These are phyloP conservation scores for Pelomyxa schiedti DNA, from an alignment of 78 protist genomes.

Conservation along the genomic window DNA sequence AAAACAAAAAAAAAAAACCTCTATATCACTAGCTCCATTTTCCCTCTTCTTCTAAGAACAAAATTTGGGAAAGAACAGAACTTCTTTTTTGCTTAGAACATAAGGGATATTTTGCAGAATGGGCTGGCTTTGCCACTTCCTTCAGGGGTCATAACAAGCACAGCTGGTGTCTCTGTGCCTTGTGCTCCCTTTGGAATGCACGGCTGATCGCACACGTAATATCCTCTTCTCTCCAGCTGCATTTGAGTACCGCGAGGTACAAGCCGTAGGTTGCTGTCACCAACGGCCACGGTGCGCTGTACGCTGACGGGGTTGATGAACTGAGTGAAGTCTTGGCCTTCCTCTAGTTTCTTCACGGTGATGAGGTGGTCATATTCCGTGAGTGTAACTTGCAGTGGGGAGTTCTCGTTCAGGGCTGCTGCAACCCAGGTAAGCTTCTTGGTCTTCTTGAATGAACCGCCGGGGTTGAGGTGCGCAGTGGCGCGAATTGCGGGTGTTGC, in stretches of 20 bases:
- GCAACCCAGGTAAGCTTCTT: slow-evolving; percentile 86
- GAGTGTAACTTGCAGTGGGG: slow-evolving; percentile 27
- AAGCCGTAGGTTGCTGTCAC: slow-evolving; percentile 25
- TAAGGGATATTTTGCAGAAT: no score
- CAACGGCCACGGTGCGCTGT: slow-evolving; percentile 12
- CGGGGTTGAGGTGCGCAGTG: slow-evolving; percentile 19
- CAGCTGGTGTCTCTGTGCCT: neutral
- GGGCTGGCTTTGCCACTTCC: neutral
- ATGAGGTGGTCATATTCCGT: slow-evolving; percentile 59
- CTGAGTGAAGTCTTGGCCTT: slow-evolving; percentile 42
- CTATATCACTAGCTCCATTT: no score
- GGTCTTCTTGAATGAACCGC: slow-evolving; percentile 76
- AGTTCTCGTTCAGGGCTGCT: neutral
- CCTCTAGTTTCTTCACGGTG: slow-evolving; percentile 65
- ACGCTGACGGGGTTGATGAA: slow-evolving; percentile 26
- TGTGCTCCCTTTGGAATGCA: slow-evolving; percentile 16
- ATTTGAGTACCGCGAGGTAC: slow-evolving; percentile 57
- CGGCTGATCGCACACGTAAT: slow-evolving; percentile 56
- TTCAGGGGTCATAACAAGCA: neutral
- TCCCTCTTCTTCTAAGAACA: no score
- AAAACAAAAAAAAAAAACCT: no score
- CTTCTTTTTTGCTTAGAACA: no score
- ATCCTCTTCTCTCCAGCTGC: slow-evolving; percentile 83
- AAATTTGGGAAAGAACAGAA: no score
- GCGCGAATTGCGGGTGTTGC: neutral